phyloP scores from a whole-genome alignment of 148 eudicot species.

The Linanthus parryae region DNA sequence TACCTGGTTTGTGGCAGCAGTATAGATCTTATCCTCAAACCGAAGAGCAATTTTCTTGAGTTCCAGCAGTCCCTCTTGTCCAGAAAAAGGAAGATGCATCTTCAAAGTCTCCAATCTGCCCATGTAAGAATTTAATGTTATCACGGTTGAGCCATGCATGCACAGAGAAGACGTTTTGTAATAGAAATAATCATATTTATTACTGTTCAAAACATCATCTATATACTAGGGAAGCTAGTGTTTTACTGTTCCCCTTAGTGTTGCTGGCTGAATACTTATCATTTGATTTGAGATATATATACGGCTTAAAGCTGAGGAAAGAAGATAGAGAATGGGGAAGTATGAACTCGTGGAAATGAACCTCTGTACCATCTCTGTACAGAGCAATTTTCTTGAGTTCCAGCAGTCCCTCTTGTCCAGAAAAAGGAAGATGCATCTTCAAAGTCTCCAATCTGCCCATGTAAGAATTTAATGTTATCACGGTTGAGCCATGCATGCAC shows the following conservation, averaged over 20 bases:
- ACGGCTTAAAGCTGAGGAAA: too few relatives aligned
- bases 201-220: too few relatives aligned
- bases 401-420: conserved; percentile 70
- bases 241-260: too few relatives aligned
- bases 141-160: background rate
- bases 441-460: conserved; percentile 61
- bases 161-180: background rate
- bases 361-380: too few relatives aligned
- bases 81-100: conserved; percentile 67
- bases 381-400: conserved; percentile 74
- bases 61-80: conserved; percentile 62
- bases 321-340: too few relatives aligned
- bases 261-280: too few relatives aligned
- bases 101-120: conserved; percentile 65
- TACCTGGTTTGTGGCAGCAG: conserved; percentile 77
- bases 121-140: background rate
- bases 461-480: background rate
- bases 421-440: conserved; percentile 71
- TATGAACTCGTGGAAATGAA: too few relatives aligned
- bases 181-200: too few relatives aligned
- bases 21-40: conserved; percentile 75
- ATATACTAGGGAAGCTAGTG: too few relatives aligned
- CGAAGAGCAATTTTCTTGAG: conserved; percentile 64
- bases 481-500: too few relatives aligned
- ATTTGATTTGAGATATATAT: too few relatives aligned